These are phyloP conservation scores for Termitomyces sp. DNA, from an alignment of 768 basidiomycete species.

Conservation along the genomic window DNA sequence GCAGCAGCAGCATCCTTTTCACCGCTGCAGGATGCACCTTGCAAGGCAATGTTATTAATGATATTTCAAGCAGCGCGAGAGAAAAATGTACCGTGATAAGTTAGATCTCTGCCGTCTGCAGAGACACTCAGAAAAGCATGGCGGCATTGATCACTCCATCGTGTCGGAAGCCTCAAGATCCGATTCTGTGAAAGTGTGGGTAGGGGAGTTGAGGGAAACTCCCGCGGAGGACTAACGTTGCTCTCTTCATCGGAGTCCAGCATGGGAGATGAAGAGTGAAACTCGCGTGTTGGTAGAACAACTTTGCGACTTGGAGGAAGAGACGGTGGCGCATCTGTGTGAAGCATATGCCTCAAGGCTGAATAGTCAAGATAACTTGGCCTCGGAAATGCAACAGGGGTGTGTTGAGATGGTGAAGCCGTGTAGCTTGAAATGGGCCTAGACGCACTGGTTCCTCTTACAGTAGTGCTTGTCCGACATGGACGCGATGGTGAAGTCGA, in stretches of 20 bases:
- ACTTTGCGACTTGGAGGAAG: constrained; percentile 33
- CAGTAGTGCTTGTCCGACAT: constrained; percentile 35
- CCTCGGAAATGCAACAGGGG: constrained; percentile 45
- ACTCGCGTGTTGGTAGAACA: constrained; percentile 19
- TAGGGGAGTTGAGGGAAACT: constrained; percentile 24
- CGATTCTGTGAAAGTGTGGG: constrained; percentile 28
- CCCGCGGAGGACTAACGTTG: constrained; percentile 42
- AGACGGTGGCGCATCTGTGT: constrained; percentile 41
- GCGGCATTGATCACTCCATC: constrained; percentile 73
- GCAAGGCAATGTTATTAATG: neutral
- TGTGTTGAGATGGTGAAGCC: constrained; percentile 22
- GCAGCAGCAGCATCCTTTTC: constrained; percentile 86
- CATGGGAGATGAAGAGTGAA: constrained; percentile 18
- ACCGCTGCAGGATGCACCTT: constrained; percentile 48
- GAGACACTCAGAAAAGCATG: constrained; percentile 55
- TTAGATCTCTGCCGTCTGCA: constrained; percentile 67
- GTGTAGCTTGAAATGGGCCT: constrained; percentile 22
- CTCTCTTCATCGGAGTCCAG: constrained; percentile 69
- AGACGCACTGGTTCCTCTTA: constrained; percentile 23
- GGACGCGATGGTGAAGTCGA: constrained; percentile 37
- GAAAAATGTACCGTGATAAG: constrained; percentile 51
- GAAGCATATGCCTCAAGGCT: constrained; percentile 63
- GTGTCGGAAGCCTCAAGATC: constrained; percentile 59
- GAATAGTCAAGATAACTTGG: constrained; percentile 78
- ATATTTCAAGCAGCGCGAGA: neutral